Percentiles rank a stretch among this genome's conserved stretches.
These are phyloP conservation scores for Xanthoparmelia taractica DNA, from an alignment of 495 filamentous ascomycete species.

Conservation along the genomic window DNA sequence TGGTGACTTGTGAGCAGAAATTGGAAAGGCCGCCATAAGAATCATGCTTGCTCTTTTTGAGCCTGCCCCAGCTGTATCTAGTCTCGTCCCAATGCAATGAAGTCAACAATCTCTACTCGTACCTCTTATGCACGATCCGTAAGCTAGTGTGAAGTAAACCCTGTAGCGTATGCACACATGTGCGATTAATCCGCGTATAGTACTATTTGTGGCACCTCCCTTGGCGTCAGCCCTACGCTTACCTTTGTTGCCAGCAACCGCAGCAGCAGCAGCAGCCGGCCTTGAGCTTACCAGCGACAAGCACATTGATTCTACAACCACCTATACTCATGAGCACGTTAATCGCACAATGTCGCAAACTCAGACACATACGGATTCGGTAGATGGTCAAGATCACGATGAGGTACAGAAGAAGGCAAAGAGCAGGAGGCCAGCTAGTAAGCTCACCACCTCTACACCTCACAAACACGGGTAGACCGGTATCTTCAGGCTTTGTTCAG, in stretches of 20 bases:
- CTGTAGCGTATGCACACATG: neutral
- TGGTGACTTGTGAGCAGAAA: neutral
- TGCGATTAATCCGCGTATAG: neutral
- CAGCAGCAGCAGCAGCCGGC: neutral
- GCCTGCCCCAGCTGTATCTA: constrained; percentile 7
- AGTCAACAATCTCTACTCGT: neutral
- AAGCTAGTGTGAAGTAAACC: neutral
- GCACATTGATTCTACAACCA: neutral
- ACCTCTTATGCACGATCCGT: neutral
- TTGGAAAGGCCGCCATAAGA: neutral
- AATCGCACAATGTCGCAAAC: constrained; percentile 42
- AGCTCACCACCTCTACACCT: constrained; percentile 30
- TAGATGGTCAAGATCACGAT: constrained; percentile 43
- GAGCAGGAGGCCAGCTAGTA: constrained; percentile 78
- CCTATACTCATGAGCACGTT: constrained; percentile 10
- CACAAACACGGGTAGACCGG: neutral
- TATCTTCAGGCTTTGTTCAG: neutral
- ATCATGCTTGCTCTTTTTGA: neutral
- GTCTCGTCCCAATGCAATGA: neutral
- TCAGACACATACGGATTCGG: constrained; percentile 41
- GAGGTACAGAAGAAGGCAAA: constrained; percentile 67
- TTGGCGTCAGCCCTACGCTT: constrained; percentile 4
- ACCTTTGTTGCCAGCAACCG: neutral
- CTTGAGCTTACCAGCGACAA: neutral
- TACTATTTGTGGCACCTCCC: neutral